phyloP scores from a whole-genome alignment of 345 rosid genomes.

The Rhodomyrtus tomentosa region DNA sequence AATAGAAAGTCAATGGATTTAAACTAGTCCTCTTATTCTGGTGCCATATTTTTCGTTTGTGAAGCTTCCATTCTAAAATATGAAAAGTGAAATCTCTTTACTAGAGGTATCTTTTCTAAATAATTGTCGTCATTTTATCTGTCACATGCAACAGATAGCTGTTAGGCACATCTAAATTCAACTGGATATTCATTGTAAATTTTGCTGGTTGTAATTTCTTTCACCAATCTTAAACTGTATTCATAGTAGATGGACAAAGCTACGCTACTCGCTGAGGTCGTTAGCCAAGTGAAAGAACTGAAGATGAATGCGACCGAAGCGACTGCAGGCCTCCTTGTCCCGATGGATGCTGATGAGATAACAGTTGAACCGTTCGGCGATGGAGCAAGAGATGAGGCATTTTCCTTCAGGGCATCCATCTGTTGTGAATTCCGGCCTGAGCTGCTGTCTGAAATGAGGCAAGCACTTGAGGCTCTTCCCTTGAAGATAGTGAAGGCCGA shows the following conservation, averaged over 20 bases:
- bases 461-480: slow-evolving; percentile 34
- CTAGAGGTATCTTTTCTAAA: too few species aligned
- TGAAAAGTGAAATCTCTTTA: neutral
- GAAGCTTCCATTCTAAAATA: neutral
- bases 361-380: slow-evolving; percentile 22
- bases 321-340: slow-evolving; percentile 33
- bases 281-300: slow-evolving; percentile 38
- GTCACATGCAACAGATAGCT: neutral
- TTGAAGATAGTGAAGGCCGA: slow-evolving; percentile 31
- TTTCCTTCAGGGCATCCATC: slow-evolving; percentile 26
- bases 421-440: slow-evolving; percentile 43
- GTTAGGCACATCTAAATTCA: neutral
- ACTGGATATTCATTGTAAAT: neutral
- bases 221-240: neutral
- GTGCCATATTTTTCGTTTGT: neutral
- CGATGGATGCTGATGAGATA: slow-evolving; percentile 47
- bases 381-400: slow-evolving; percentile 1
- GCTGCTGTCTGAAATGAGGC: slow-evolving; percentile 33
- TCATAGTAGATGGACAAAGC: slow-evolving; percentile 60
- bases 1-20: neutral
- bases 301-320: slow-evolving; percentile 34
- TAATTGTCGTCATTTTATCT: too few species aligned
- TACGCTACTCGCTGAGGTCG: slow-evolving; percentile 59
- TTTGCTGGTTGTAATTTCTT: neutral
- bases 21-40: neutral